These are phyloP conservation scores for Solanum bulbocastanum DNA, from an alignment of 257 asterid species.

Conservation along the genomic window DNA sequence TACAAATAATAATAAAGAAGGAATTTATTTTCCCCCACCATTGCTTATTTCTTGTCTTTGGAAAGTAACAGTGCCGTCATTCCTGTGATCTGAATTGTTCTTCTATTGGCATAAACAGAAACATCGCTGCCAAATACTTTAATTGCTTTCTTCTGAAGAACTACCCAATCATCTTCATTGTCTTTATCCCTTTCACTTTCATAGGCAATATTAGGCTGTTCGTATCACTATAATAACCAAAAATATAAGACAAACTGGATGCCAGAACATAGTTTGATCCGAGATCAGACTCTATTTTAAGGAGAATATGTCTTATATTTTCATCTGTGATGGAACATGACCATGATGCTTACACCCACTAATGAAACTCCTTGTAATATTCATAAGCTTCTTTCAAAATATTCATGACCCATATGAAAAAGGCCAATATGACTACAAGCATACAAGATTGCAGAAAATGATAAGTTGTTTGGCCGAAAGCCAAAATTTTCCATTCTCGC, in stretches of 20 bases:
- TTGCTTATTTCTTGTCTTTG: background rate
- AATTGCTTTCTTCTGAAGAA: background rate
- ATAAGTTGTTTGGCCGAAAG: too few species aligned
- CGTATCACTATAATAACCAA: constrained; percentile 11
- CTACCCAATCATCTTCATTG: constrained; percentile 50
- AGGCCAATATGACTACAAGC: too few species aligned
- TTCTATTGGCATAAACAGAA: background rate
- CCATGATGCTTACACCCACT: constrained; percentile 58
- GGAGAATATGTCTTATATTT: constrained; percentile 25
- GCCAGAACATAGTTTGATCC: constrained; percentile 72
- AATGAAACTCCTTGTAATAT: constrained; percentile 36
- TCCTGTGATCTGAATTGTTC: background rate
- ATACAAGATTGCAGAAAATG: too few species aligned
- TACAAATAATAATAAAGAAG: background rate
- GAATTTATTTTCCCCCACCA: background rate
- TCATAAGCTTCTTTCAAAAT: constrained; percentile 40
- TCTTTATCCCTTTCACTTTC: constrained; percentile 43
- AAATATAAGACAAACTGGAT: constrained; percentile 18
- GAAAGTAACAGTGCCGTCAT: background rate
- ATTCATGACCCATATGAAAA: too few species aligned
- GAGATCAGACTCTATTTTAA: constrained; percentile 40
- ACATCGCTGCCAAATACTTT: background rate
- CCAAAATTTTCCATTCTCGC: too few species aligned
- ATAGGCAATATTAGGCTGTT: constrained; percentile 29
- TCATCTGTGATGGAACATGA: constrained; percentile 17